Base-by-base conservation (phyloP, 331 rosid genomes). In the Phaseolus coccineus region DNA sequence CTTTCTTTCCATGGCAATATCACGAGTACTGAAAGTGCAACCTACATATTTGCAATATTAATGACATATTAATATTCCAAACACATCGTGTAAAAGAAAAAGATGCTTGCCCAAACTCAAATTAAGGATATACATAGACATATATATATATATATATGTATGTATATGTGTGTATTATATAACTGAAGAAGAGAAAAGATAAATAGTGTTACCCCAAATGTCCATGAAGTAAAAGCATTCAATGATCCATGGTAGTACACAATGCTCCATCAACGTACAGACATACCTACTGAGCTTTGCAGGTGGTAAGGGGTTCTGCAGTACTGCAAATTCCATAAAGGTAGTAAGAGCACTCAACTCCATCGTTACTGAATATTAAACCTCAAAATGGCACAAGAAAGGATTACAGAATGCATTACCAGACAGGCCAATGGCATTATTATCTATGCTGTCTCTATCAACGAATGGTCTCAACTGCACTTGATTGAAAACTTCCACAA, bases 251-350 rank as follows among this genome's bases (percentile, higher is more conserved):
- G 55, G 55, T 55, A 27, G 74, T 81, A 46, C 68, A 79, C 80
- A 71, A 75, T 61, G 86, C 19, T 86, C 39, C 74, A 77, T 66
- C 75, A 55, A 25, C 31, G 87, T 85, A 85, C 87, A 74, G 91
- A 87, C 86, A 85, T 80, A 74, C 86, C 85, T 64, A 69, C 86
- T 77, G 82, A 85, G 71, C 39, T 76, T 68, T 58, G 73, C 89
- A 81, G 86, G 24, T 50, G 31, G 28, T 39, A 77, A 28, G 12
- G 71, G 39, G n/a, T 61, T 68, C 28, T 28, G 52, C 76, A 47
- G 88, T 76, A 76, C 87, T 75, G 67, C 73, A 77, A 68, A 78
- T 53, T 47, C 71, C 73, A 74, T 73, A 75, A 81, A 78, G 74
- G 55, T 16, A 22, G 59, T 22, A 42, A 81, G 68, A 78, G 67